Conservation (phyloP, 108 stramenopile genomes). For the Fragilaria radians region DNA sequence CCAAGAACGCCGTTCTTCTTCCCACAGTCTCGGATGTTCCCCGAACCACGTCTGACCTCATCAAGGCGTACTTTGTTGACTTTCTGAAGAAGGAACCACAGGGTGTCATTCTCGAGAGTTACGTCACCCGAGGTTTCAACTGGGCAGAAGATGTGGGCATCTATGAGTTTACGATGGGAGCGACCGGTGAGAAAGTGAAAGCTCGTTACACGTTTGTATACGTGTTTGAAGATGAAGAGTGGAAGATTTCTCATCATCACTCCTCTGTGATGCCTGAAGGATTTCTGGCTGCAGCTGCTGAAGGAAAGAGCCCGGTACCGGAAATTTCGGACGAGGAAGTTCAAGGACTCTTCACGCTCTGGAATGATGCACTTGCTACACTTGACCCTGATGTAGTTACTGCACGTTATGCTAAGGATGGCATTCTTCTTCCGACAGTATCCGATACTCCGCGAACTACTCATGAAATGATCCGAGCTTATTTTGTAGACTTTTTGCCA, state of each 20-base stretch:
- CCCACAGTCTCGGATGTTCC: slow-evolving; percentile 44
- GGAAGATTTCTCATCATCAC: slow-evolving; percentile 59
- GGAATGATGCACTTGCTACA: slow-evolving; percentile 43
- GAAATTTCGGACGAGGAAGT: slow-evolving; percentile 41
- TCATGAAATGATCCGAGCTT: slow-evolving; percentile 40
- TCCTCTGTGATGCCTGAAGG: slow-evolving; percentile 14
- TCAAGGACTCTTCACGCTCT: too few relatives aligned
- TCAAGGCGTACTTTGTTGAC: slow-evolving; percentile 47
- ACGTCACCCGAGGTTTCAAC: slow-evolving; percentile 38
- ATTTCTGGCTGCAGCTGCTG: background rate
- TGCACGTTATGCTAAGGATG: slow-evolving; percentile 32
- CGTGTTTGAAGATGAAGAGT: slow-evolving; percentile 49
- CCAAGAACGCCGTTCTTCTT: slow-evolving; percentile 33
- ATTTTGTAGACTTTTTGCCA: slow-evolving; percentile 40
- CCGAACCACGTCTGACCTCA: slow-evolving; percentile 34
- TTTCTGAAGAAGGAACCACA: slow-evolving; percentile 51
- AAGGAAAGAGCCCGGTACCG: too few relatives aligned
- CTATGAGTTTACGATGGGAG: slow-evolving; percentile 49
- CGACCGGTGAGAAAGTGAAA: slow-evolving; percentile 41
- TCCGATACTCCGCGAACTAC: slow-evolving; percentile 43
- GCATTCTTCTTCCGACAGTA: too few relatives aligned
- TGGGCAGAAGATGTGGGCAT: too few relatives aligned
- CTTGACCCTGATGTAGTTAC: slow-evolving; percentile 30
- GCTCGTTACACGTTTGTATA: slow-evolving; percentile 45
- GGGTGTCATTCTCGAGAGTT: slow-evolving; percentile 41